Evolutionary conservation across 2,329 filamentous ascomycete genomes (phyloP).

Genomic region (Fusarium fujikuroi): DNA sequence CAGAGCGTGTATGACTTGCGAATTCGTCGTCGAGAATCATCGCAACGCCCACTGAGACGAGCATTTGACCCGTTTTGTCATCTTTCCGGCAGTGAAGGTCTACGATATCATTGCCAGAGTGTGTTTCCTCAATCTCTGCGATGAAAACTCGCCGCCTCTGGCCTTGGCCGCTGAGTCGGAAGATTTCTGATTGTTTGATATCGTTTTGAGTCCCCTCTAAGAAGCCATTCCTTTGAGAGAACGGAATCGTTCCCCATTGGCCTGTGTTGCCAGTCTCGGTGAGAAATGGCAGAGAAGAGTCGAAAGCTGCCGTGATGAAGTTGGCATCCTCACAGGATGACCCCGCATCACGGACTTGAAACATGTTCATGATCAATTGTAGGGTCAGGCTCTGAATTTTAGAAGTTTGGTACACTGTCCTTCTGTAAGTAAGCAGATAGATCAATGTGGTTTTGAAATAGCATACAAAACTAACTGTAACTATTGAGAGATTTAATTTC

Average conservation of each 20-base stretch:
- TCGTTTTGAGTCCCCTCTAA: rapidly evolving
- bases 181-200: background rate
- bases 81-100: rapidly evolving
- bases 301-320: rapidly evolving
- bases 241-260: background rate
- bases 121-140: background rate
- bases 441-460: background rate
- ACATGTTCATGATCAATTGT: background rate
- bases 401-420: background rate
- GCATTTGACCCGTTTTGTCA: rapidly evolving
- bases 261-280: background rate
- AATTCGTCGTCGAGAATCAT: background rate
- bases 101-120: rapidly evolving
- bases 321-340: rapidly evolving
- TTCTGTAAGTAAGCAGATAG: too few species aligned
- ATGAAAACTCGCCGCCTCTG: background rate
- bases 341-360: background rate
- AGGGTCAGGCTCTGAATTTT: rapidly evolving
- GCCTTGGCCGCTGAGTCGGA: background rate
- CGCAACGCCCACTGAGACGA: background rate
- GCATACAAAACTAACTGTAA: rapidly evolving
- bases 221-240: rapidly evolving
- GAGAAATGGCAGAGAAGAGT: background rate
- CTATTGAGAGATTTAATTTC: background rate
- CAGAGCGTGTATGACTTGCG: background rate